Percentiles rank a stretch among this genome's conserved stretches.
phyloP scores from a whole-genome alignment of 139 green algal genomes.

The Chlorella sp. region DNA sequence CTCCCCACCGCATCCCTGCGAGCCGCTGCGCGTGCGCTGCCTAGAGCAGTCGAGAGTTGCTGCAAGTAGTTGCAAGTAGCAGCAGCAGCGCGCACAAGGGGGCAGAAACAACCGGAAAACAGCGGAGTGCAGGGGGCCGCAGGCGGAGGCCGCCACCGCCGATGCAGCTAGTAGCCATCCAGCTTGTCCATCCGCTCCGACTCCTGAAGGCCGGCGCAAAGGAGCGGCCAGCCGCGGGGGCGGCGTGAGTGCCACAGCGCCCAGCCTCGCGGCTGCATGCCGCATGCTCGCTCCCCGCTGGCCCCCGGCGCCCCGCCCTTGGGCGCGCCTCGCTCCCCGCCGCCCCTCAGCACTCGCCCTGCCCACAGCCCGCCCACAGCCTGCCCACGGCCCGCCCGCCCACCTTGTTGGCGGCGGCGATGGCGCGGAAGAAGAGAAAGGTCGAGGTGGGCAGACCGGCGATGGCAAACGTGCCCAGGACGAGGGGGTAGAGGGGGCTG shows the following conservation, averaged over 20 bases:
- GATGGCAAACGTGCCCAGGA: conserved; percentile 77
- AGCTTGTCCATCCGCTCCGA: conserved; percentile 73
- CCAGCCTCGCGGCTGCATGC: not conserved
- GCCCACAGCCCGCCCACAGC: not conserved
- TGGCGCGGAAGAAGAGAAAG: conserved; percentile 78
- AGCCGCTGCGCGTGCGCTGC: no score
- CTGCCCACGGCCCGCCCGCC: conserved; percentile 38
- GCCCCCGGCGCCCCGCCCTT: no score
- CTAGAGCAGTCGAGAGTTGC: no score
- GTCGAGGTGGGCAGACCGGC: conserved; percentile 77
- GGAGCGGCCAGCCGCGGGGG: no score
- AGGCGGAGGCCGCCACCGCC: not conserved
- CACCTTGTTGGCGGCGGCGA: conserved; percentile 72
- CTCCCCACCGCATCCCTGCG: no score
- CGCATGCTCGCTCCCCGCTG: not conserved
- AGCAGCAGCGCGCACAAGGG: no score
- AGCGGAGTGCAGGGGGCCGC: no score
- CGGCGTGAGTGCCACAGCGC: not conserved
- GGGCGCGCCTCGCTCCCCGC: not conserved
- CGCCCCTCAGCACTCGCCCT: not conserved
- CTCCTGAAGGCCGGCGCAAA: conserved; percentile 70
- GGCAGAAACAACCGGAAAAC: no score
- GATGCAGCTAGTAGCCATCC: conserved; percentile 64
- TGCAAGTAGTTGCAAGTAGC: no score
- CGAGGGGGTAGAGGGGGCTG: conserved; percentile 71